A percentile compares a stretch with the other conserved stretches of the same genome.
These are phyloP conservation scores for Cyclocybe cylindracea DNA, from an alignment of 768 basidiomycete genomes.

Conservation along the genomic window DNA sequence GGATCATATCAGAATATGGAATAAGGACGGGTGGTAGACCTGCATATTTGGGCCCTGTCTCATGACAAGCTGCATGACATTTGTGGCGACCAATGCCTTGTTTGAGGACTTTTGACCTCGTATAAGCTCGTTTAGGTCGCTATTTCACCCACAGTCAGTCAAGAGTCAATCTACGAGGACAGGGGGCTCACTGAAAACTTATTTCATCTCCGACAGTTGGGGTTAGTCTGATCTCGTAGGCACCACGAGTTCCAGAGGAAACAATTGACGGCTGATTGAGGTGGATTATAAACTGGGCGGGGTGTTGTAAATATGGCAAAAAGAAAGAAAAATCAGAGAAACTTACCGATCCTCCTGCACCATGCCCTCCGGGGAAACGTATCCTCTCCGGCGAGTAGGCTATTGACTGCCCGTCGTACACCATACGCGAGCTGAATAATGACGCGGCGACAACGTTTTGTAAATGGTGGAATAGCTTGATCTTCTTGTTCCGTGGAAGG, in stretches of 20 bases:
- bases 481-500: background rate
- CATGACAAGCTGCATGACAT: constrained; percentile 49
- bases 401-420: constrained; percentile 49
- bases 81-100: constrained; percentile 38
- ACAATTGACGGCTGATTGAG: background rate
- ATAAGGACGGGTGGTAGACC: constrained; percentile 12
- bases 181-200: constrained; percentile 36
- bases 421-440: constrained; percentile 39
- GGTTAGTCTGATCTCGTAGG: constrained; percentile 30
- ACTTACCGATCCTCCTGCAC: constrained; percentile 26
- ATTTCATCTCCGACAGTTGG: constrained; percentile 39
- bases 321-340: background rate
- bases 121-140: constrained; percentile 28
- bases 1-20: background rate
- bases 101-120: constrained; percentile 10
- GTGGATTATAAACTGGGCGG: constrained; percentile 2
- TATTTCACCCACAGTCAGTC: constrained; percentile 6
- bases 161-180: background rate
- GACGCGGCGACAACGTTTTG: constrained; percentile 35
- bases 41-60: constrained; percentile 49
- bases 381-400: constrained; percentile 37
- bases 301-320: background rate
- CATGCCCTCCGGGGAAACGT: constrained; percentile 24
- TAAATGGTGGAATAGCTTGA: constrained; percentile 35
- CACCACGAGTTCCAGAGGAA: constrained; percentile 22